Base-by-base conservation (phyloP, 148 eudicot genomes). In the Tetragonia tetragonoides region DNA sequence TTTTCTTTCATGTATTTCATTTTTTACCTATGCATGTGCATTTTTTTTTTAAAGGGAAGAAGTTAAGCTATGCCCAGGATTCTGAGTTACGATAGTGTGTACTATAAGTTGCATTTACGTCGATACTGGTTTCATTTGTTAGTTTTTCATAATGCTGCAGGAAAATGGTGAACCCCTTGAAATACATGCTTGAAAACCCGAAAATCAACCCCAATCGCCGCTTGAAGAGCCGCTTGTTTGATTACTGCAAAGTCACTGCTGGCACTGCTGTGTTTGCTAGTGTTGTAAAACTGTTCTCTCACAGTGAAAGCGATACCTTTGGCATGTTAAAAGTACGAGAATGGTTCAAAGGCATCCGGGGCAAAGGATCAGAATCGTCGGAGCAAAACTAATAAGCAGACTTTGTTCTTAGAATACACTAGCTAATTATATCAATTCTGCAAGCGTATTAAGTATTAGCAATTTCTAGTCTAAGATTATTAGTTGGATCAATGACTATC, bases 211-310 rank as follows among this genome's bases (percentile, higher is more conserved):
- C 74, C 5, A 70, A 70, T 38, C 74, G 40, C 20, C 37, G 49
- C 38, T 11, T 70, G 57, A 70, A 70, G 34, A 70, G 60, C 74
- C 41, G 74, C 40, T 49, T 70, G n/a, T 70, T 70, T 16, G 49
- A 38, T 59, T 70, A 70, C 74, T 47, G 74, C 74, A 70, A 24
- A 70, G 74, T 70, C 28, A 60, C 60, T 70, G 74, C 74, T 49
- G 74, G 74, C 24, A 53, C 59, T 4, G 24, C 34, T 46, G 74
- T 49, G 2, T 39, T 70, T 47, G 61, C 74, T 12, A 59, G 59
- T 47, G 24, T 28, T 70, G 40, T 39, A 0, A 70, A 46, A 51
- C 17, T 70, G 10, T 53, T 14, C 10, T 46, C 60, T 46, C 24
- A 18, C 40, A 28, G 39, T 0, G 74, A 70, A 6, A 20, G 60